Percentiles rank a stretch among this genome's conserved stretches.
Conservation (phyloP, 2,329 filamentous ascomycete genomes). For the Cladophialophora immunda region DNA sequence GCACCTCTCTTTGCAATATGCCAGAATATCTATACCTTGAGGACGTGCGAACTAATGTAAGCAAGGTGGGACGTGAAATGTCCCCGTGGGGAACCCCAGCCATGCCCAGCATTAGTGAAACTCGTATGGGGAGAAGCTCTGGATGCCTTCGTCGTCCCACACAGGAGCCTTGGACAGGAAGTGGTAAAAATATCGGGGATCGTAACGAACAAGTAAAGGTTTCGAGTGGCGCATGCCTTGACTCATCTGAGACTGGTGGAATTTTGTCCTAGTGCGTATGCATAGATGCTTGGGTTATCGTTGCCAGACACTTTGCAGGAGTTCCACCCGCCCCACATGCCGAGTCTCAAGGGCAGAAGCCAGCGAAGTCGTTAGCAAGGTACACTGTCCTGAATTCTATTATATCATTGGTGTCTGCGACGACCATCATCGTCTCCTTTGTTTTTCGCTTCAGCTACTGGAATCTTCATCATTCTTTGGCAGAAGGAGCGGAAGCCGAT, state of each 20-base stretch:
- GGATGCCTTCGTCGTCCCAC: not conserved
- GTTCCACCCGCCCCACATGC: not conserved
- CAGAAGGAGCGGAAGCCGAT: constrained; percentile 4
- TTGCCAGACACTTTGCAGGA: too few species aligned
- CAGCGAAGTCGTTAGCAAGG: not conserved
- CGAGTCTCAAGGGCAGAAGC: not conserved
- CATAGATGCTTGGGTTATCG: too few species aligned
- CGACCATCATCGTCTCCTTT: not conserved
- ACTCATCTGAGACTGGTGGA: too few species aligned
- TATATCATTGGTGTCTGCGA: not conserved
- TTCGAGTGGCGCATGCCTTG: too few species aligned
- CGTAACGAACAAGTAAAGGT: too few species aligned
- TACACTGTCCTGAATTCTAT: too few species aligned
- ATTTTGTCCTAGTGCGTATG: too few species aligned
- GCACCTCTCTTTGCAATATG: not conserved
- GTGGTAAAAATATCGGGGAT: not conserved
- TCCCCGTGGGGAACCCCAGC: not conserved
- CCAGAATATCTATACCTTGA: not conserved
- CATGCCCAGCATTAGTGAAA: not conserved
- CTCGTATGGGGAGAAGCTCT: not conserved
- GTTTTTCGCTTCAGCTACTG: not conserved
- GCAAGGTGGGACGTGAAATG: not conserved
- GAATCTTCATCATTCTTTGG: constrained; percentile 5
- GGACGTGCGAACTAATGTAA: not conserved
- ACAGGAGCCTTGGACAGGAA: not conserved